Conservation (phyloP, 1,284 basidiomycete genomes). For the Trametes versicolor region DNA sequence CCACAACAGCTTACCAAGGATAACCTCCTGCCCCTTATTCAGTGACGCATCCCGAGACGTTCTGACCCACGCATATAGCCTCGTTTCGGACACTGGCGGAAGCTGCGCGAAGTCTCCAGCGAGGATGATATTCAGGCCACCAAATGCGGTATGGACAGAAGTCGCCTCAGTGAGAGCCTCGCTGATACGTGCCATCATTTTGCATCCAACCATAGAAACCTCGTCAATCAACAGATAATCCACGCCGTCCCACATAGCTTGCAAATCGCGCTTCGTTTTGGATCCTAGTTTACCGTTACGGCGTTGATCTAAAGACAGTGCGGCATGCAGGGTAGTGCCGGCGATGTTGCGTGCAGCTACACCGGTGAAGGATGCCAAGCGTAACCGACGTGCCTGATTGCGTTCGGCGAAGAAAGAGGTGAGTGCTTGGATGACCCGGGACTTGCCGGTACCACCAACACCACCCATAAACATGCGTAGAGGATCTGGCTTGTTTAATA, state of each 20-base stretch:
- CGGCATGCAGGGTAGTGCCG: conserved; percentile 49
- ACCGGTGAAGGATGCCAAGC: conserved; percentile 47
- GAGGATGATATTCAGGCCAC: conserved; percentile 51
- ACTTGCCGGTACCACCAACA: conserved; percentile 30
- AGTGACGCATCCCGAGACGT: neutral
- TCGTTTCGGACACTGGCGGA: conserved; percentile 42
- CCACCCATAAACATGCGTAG: conserved; percentile 43
- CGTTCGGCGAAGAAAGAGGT: conserved; percentile 41
- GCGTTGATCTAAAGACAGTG: conserved; percentile 37
- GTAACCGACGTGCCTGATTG: conserved; percentile 38
- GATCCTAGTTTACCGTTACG: neutral
- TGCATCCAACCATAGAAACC: conserved; percentile 52
- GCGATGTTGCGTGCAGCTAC: conserved; percentile 48
- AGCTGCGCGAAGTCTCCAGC: conserved; percentile 53
- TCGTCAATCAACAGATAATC: conserved; percentile 54
- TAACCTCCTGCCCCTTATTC: neutral
- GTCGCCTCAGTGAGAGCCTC: conserved; percentile 45
- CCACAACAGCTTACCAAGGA: neutral
- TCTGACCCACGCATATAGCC: conserved; percentile 33
- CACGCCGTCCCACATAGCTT: conserved; percentile 49
- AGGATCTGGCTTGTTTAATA: conserved; percentile 7
- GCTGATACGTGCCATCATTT: conserved; percentile 40
- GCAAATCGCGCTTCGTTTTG: conserved; percentile 29
- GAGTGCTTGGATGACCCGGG: conserved; percentile 46
- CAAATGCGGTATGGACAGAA: conserved; percentile 43